Conservation (phyloP, 176 grass and related monocot species). For the Rhynchospora breviuscula region DNA sequence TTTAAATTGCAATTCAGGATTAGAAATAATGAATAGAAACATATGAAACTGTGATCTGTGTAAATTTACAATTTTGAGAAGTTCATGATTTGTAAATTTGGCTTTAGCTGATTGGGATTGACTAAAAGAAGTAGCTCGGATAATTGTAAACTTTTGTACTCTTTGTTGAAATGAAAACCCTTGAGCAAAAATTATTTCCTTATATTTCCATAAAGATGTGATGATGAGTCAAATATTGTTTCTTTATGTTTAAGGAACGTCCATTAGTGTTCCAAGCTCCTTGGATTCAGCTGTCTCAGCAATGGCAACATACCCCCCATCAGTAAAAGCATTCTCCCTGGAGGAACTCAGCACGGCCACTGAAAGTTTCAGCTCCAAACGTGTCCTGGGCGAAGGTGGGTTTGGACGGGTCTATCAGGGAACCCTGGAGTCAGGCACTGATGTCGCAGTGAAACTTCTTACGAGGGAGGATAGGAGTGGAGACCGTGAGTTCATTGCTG, state of each 20-base stretch:
- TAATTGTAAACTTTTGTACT: not conserved
- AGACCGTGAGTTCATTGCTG: constrained; percentile 80
- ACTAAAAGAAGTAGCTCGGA: not conserved
- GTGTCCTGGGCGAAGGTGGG: constrained; percentile 81
- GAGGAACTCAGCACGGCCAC: constrained; percentile 78
- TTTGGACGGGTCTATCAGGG: constrained; percentile 88
- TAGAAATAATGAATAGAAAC: not conserved
- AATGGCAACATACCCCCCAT: constrained; percentile 51
- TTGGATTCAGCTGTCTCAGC: constrained; percentile 62
- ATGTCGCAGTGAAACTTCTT: constrained; percentile 95
- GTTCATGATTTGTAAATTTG: not conserved
- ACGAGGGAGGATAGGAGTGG: constrained; percentile 72
- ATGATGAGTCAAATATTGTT: not conserved
- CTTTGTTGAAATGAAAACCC: not conserved
- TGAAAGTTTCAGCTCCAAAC: constrained; percentile 59
- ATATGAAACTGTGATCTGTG: not conserved
- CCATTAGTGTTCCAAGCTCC: constrained; percentile 63
- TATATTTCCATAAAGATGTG: not conserved
- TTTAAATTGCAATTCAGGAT: not conserved
- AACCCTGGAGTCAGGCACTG: constrained; percentile 50
- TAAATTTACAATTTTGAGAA: constrained; percentile 2
- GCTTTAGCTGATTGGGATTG: not conserved
- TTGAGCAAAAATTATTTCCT: not conserved
- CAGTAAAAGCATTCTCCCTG: constrained; percentile 73
- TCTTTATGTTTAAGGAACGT: constrained; percentile 40